Percentiles rank a stretch among this genome's conserved stretches.
Conservation (phyloP, 352 stramenopile genomes). For the Phytopythium delawarense region DNA sequence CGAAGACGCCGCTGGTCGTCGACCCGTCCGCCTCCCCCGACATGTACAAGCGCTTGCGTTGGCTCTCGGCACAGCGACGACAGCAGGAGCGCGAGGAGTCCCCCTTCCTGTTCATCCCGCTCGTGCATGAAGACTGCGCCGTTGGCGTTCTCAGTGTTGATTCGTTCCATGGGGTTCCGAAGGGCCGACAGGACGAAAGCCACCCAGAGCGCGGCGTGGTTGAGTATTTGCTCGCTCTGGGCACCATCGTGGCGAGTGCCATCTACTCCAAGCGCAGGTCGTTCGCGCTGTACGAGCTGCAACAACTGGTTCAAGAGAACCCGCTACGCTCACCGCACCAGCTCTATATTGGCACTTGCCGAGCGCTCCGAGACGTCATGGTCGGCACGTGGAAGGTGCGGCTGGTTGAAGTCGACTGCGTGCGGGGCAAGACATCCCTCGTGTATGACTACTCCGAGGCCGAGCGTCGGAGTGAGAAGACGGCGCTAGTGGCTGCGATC, state of each 20-base stretch:
- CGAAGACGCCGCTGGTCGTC: constrained; percentile 34
- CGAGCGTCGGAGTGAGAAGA: constrained; percentile 16
- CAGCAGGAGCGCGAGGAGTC: constrained; percentile 15
- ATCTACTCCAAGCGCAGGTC: constrained; percentile 68
- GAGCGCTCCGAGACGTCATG: constrained; percentile 39
- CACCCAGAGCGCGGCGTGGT: constrained; percentile 64
- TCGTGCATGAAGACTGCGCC: constrained; percentile 58
- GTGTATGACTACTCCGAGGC: constrained; percentile 56
- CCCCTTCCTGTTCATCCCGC: constrained; percentile 58
- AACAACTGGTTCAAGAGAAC: constrained; percentile 21
- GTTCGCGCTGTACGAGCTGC: constrained; percentile 40
- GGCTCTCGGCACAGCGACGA: background rate
- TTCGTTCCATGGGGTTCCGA: constrained; percentile 48
- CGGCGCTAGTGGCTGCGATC: constrained; percentile 18
- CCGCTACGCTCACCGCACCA: constrained; percentile 53
- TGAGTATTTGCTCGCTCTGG: constrained; percentile 38
- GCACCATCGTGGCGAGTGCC: constrained; percentile 33
- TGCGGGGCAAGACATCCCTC: constrained; percentile 36
- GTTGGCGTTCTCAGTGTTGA: constrained; percentile 65
- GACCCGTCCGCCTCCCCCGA: background rate
- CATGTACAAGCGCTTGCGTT: background rate
- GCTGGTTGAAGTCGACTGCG: constrained; percentile 48
- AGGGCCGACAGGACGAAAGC: constrained; percentile 46
- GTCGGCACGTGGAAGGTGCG: constrained; percentile 53
- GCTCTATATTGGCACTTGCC: constrained; percentile 38